Evolutionary conservation across 208 protist species (phyloP).

Genomic region (Wallacemonas sp.): DNA sequence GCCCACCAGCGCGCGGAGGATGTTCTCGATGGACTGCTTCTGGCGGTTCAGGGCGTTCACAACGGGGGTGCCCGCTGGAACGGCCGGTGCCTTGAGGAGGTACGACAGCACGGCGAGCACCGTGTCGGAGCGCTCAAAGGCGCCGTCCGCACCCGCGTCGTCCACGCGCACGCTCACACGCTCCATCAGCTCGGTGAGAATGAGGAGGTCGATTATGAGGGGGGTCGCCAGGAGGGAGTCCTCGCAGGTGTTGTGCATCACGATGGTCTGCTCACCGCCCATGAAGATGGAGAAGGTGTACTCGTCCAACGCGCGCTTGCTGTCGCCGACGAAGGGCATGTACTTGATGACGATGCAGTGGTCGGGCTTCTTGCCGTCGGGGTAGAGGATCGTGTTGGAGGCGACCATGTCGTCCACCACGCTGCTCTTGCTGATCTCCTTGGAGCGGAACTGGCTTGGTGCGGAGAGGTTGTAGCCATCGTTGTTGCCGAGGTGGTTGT

Average conservation of each 20-base stretch:
- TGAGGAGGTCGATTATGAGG: slow-evolving; percentile 98
- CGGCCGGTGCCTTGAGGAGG: slow-evolving; percentile 96
- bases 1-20: slow-evolving; percentile 95
- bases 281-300: slow-evolving; percentile 99
- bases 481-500: slow-evolving; percentile 99
- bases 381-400: slow-evolving; percentile 96
- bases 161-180: slow-evolving; percentile 72
- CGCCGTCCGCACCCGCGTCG: slow-evolving; percentile 28
- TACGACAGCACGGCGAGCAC: slow-evolving; percentile 96
- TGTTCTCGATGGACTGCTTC: slow-evolving; percentile 94
- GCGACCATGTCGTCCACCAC: slow-evolving; percentile 99
- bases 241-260: slow-evolving; percentile 98
- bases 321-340: slow-evolving; percentile 96
- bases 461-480: slow-evolving; percentile 98
- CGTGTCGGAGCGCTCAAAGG: slow-evolving; percentile 90
- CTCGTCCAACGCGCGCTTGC: slow-evolving; percentile 99
- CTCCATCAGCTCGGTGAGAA: slow-evolving; percentile 96
- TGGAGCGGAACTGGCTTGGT: slow-evolving; percentile 97
- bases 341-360: slow-evolving; percentile 99
- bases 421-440: slow-evolving; percentile 99
- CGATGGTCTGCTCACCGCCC: slow-evolving; percentile 95
- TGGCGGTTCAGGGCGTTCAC: slow-evolving; percentile 98
- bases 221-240: slow-evolving; percentile 98
- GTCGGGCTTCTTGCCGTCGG: slow-evolving; percentile 93
- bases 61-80: slow-evolving; percentile 94